Conservation (phyloP, 768 basidiomycete genomes). For the Chiua virens region DNA sequence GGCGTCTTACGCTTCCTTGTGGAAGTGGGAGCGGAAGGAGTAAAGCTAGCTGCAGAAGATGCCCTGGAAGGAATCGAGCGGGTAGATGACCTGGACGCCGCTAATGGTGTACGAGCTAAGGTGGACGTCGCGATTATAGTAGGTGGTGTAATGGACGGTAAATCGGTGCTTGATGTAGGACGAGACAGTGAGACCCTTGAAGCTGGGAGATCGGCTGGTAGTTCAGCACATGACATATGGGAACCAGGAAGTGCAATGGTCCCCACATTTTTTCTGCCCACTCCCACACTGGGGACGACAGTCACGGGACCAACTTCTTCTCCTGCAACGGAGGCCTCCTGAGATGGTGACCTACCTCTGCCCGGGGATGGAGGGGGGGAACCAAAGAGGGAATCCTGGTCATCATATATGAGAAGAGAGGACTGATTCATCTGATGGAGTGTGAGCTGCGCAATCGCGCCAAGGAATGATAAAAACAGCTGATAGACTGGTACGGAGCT, state of each 20-base stretch:
- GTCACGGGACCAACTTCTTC: conserved; percentile 12
- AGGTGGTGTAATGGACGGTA: conserved; percentile 39
- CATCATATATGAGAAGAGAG: conserved; percentile 25
- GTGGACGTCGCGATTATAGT: conserved; percentile 11
- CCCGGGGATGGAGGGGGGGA: conserved; percentile 70
- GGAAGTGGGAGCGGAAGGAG: conserved; percentile 4
- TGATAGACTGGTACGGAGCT: neutral
- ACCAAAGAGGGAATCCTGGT: conserved; percentile 78
- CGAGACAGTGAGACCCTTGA: conserved; percentile 42
- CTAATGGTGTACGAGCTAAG: neutral
- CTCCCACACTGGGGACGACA: conserved; percentile 29
- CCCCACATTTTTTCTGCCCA: conserved; percentile 68
- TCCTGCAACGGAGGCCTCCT: conserved; percentile 29
- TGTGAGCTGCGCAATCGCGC: conserved; percentile 14
- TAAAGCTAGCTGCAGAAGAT: conserved; percentile 7
- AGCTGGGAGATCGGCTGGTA: conserved; percentile 78
- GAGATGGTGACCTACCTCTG: conserved; percentile 77
- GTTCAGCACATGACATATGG: conserved; percentile 82
- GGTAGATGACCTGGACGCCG: conserved; percentile 13
- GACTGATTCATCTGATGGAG: conserved; percentile 20
- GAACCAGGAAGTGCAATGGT: conserved; percentile 98
- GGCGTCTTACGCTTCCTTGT: conserved; percentile 35
- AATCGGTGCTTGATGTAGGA: conserved; percentile 19
- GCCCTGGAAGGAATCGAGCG: conserved; percentile 6
- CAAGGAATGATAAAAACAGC: conserved; percentile 18